Evolutionary conservation across 148 eudicot genomes (phyloP), one percentile per base, ranked within the genome.

Genomic region (Polygonum aviculare): DNA sequence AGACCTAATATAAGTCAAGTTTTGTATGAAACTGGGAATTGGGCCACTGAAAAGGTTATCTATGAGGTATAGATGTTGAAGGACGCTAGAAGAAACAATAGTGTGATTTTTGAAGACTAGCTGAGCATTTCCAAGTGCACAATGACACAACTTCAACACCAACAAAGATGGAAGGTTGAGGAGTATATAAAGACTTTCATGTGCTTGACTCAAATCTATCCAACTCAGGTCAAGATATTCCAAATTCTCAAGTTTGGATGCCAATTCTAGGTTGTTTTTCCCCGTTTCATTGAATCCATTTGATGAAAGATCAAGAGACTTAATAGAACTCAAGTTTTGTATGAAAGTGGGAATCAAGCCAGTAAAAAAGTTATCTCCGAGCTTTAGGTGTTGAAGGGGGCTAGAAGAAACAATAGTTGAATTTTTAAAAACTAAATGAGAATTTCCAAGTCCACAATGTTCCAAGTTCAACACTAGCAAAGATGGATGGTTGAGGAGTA

Each of bases 11-110:
- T 73, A 54, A 18, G 59, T 80, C 78, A 80, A 18, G 12, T 15
- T 44, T 59, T 78, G 80, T 21, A 80, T 74, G 35, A 69, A 26
- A 2, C n/a, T 12, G 10, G 82, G 80, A 6, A 83, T 50, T 4
- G 26, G 9, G 19, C 76, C 83, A 14, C 69, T 38, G 11, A 83
- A 9, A 8, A 69, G 35, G 73, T 71, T 71, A 19, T 1, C 4
- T 15, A 21, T 14, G 8, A 71, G 26, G 16, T 71, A 12, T 11
- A 71, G 49, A 33, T n/a, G 22, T 40, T 71, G 12, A 45, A 71
- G 51, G 3, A 22, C 16, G 74, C n/a, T 71, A 16, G 74, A 40
- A 40, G 35, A 12, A 1, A 40, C 9, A 26, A 26, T 26, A 10
- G 51, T 71, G 7, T 49, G 18, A 33, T 39, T 40, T 39, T 0